These are phyloP conservation scores for Bruguiera parviflora DNA, from an alignment of 345 rosid species.

Conservation along the genomic window DNA sequence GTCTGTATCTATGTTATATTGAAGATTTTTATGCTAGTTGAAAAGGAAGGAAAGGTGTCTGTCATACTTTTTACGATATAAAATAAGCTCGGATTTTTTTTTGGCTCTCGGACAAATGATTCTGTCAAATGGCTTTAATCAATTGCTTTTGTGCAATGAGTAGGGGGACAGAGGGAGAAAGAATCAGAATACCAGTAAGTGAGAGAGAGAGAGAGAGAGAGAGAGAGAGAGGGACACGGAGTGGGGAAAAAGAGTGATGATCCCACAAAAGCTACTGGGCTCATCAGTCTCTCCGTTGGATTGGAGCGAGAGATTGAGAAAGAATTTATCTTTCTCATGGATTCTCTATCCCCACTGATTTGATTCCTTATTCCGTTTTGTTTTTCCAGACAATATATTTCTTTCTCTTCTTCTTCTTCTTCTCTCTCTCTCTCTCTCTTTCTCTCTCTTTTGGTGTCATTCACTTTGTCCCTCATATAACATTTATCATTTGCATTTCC, in stretches of 20 bases:
- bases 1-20: too few relatives aligned
- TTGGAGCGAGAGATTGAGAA: conserved; percentile 1
- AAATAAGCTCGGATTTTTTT: too few relatives aligned
- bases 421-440: not conserved
- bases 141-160: too few relatives aligned
- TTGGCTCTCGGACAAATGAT: too few relatives aligned
- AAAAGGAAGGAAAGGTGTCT: too few relatives aligned
- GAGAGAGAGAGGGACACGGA: not conserved
- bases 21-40: too few relatives aligned
- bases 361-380: conserved; percentile 4
- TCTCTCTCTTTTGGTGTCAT: too few relatives aligned
- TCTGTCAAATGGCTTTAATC: too few relatives aligned
- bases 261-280: conserved; percentile 1
- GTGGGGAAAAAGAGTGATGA: not conserved
- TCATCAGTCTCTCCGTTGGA: not conserved
- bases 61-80: too few relatives aligned
- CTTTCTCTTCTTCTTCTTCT: not conserved
- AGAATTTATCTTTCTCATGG: conserved; percentile 3
- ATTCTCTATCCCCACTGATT: not conserved
- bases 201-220: not conserved
- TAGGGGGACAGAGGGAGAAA: not conserved
- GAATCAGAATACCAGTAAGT: not conserved
- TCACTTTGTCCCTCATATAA: not conserved
- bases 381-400: not conserved
- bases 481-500: conserved; percentile 9